phyloP scores from a whole-genome alignment of 352 stramenopile species.

The Pythium dissotocum region DNA sequence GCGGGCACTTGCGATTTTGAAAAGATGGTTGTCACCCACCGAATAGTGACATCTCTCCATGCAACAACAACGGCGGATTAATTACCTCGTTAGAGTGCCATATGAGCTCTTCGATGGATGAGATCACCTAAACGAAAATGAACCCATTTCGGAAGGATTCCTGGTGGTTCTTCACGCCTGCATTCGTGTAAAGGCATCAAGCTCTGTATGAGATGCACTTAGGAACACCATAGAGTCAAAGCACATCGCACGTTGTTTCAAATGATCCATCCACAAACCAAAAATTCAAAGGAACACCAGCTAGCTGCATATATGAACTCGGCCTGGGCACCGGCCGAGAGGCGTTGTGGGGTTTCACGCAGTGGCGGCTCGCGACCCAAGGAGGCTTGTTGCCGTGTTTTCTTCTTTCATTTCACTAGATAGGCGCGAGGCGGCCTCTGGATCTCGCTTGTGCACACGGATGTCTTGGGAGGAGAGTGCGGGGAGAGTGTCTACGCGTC shows the following conservation, averaged over 20 bases:
- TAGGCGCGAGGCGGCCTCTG: neutral
- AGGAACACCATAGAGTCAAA: neutral
- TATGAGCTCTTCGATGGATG: neutral
- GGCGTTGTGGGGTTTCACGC: neutral
- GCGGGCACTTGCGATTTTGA: neutral
- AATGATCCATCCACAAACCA: neutral
- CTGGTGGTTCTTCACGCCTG: too few relatives aligned
- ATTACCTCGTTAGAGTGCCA: neutral
- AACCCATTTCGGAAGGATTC: too few relatives aligned
- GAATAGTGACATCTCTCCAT: neutral
- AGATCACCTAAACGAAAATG: too few relatives aligned
- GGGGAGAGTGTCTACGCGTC: constrained; percentile 43
- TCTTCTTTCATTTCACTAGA: neutral
- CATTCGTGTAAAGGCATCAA: too few relatives aligned
- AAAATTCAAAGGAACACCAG: neutral
- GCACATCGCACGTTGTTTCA: neutral
- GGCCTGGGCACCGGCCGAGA: too few relatives aligned
- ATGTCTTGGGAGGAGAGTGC: neutral
- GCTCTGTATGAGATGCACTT: too few relatives aligned
- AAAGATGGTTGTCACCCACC: neutral
- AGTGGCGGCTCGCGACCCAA: neutral
- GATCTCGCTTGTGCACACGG: neutral
- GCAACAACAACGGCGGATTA: neutral
- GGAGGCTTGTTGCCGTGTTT: neutral
- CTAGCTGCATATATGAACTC: constrained; percentile 3